Percentiles rank a stretch among this genome's conserved stretches.
Evolutionary conservation across 192 early-diverging fungal species (phyloP).

Genomic region (Rhizoclosmatium globosum): DNA sequence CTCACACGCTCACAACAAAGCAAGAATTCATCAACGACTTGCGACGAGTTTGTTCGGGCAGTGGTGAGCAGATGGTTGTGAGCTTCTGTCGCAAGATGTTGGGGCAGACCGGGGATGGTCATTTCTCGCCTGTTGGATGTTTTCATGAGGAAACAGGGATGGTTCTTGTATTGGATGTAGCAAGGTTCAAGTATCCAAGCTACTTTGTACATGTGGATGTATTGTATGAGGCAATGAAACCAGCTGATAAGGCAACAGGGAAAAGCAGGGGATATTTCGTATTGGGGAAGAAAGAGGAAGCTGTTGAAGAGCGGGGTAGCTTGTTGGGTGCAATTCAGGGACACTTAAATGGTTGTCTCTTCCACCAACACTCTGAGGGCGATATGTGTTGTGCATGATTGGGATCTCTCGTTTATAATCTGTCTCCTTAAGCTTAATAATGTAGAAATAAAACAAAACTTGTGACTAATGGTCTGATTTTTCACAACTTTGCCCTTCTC

Average conservation of each 20-base stretch:
- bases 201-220: constrained; percentile 80
- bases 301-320: too few relatives aligned
- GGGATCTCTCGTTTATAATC: too few relatives aligned
- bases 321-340: too few relatives aligned
- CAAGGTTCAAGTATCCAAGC: constrained; percentile 89
- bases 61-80: constrained; percentile 78
- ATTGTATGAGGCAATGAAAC: constrained; percentile 84
- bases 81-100: constrained; percentile 82
- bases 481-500: too few relatives aligned
- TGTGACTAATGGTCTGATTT: too few relatives aligned
- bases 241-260: constrained; percentile 82
- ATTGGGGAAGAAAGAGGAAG: constrained; percentile 47
- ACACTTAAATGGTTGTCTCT: too few relatives aligned
- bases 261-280: constrained; percentile 89
- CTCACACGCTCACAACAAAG: constrained; percentile 43
- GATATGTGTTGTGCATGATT: too few relatives aligned
- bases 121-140: constrained; percentile 89
- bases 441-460: too few relatives aligned
- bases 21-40: constrained; percentile 87
- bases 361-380: too few relatives aligned
- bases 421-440: too few relatives aligned
- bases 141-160: constrained; percentile 75
- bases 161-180: constrained; percentile 88
- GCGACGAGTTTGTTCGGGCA: constrained; percentile 70
- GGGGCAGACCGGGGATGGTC: constrained; percentile 92